Base-by-base conservation (phyloP, 768 basidiomycete genomes). In the Auriscalpium microsporum region DNA sequence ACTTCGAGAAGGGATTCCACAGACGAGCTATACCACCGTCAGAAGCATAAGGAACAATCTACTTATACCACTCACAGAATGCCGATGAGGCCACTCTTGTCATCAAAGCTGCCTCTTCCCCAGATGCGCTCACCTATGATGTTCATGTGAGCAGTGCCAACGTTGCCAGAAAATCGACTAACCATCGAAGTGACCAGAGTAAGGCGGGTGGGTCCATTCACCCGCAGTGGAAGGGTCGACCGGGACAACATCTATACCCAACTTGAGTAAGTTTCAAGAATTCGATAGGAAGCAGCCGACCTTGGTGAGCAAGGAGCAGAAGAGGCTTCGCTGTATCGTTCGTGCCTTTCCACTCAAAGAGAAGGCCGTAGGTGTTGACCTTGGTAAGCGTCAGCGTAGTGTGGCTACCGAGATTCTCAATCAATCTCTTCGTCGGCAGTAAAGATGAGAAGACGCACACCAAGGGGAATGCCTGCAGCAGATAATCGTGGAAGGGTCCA, bases 151-250 rank as follows among this genome's bases (percentile, higher is more conserved):
- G 28, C 3, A 49, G 46, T 33, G n/a, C 36, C 23, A 4, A 5
- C 2, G 52, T 23, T 28, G n/a, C 16, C 28, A 47, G 58, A 40
- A 0, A 36, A 23, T 33, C 8, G 13, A 52, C 11, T 48, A 21
- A 76, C 82, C 82, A 58, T 84, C 82, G 59, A 73, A 83, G 54
- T 75, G 64, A 0, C 86, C 86, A 33, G 81, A 83, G 63, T 80
- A 87, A 4, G 84, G 82, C 2, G 83, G 81, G 54, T 82, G 61
- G 4, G 65, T 73, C 86, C 86, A 87, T 56, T 77, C 67, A 56
- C 75, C 73, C n/a, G 77, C 68, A 0, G 84, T 84, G 5, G 71
- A 69, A 2, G 77, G 74, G 21, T 81, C 73, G 8, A 86, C 85
- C 4, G 85, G 86, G 4, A 87, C 86, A 7, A 86, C 84, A 59